These are phyloP conservation scores for Jimgerdemannia flammicorona DNA, from an alignment of 192 early-diverging fungal genomes.

Conservation along the genomic window DNA sequence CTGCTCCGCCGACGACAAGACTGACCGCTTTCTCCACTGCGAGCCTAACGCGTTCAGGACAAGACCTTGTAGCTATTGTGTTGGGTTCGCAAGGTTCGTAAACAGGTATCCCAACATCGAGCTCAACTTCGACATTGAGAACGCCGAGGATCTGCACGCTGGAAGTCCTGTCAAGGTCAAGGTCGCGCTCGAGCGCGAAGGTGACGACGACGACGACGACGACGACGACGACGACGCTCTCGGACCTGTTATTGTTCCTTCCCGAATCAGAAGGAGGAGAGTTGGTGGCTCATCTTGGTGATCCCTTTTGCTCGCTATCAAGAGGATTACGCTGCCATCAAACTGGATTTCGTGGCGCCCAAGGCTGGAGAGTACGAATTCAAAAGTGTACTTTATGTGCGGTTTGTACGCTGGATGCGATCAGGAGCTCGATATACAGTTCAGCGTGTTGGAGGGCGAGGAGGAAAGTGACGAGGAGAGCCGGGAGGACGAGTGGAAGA, in stretches of 20 bases:
- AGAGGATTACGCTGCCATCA: constrained; percentile 70
- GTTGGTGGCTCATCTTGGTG: constrained; percentile 99
- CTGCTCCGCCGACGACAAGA: constrained; percentile 72
- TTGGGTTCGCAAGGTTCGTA: constrained; percentile 86
- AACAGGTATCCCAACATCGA: constrained; percentile 96
- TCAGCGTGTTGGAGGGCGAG: constrained; percentile 55
- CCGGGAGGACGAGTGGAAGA: constrained; percentile 36
- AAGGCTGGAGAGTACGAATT: constrained; percentile 51
- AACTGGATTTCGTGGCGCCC: constrained; percentile 84
- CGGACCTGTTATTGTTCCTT: constrained; percentile 79
- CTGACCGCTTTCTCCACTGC: constrained; percentile 71
- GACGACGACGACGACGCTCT: constrained; percentile 40
- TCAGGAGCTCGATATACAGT: constrained; percentile 83
- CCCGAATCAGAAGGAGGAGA: constrained; percentile 85
- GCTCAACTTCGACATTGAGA: constrained; percentile 63
- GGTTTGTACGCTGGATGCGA: constrained; percentile 93
- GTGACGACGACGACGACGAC: constrained; percentile 60
- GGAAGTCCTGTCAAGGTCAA: constrained; percentile 65
- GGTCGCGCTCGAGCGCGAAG: constrained; percentile 79
- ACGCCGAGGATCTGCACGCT: constrained; percentile 55
- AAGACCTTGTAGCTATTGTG: constrained; percentile 71
- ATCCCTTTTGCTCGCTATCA: constrained; percentile 83
- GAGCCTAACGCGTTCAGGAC: constrained; percentile 64
- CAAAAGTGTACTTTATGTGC: constrained; percentile 88
- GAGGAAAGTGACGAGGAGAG: constrained; percentile 49